Evolutionary conservation across 192 early-diverging fungal species (phyloP).

Genomic region (Podila epigama): DNA sequence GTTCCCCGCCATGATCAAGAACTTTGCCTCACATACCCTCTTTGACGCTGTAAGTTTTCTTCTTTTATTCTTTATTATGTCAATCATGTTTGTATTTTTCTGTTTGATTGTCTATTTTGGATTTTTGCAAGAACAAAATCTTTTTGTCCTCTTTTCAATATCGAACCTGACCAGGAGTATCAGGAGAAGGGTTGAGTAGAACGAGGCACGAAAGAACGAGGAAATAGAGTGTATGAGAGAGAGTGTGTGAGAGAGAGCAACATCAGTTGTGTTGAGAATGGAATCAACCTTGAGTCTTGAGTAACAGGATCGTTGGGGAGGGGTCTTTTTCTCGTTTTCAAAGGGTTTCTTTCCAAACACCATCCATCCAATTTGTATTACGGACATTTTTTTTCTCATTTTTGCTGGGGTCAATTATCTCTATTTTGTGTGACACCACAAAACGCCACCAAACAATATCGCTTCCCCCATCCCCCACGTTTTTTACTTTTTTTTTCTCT

Average conservation of each 20-base stretch:
- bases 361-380: no score
- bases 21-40: slow-evolving; percentile 56
- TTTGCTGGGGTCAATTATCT: no score
- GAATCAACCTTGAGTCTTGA: not conserved
- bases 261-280: not conserved
- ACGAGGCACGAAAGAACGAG: not conserved
- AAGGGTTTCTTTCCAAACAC: no score
- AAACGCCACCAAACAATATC: no score
- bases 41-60: slow-evolving; percentile 64
- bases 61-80: not conserved
- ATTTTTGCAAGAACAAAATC: no score
- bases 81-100: not conserved
- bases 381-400: no score
- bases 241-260: not conserved
- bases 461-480: no score
- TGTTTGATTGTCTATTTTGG: not conserved
- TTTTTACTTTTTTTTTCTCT: no score
- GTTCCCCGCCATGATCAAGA: slow-evolving; percentile 61
- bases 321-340: no score
- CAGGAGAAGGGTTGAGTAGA: not conserved
- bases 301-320: not conserved
- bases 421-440: no score
- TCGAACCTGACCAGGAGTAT: not conserved
- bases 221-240: not conserved
- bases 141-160: no score